Evolutionary conservation across 495 filamentous ascomycete species (phyloP).

Genomic region (Podospora pseudoanserina): DNA sequence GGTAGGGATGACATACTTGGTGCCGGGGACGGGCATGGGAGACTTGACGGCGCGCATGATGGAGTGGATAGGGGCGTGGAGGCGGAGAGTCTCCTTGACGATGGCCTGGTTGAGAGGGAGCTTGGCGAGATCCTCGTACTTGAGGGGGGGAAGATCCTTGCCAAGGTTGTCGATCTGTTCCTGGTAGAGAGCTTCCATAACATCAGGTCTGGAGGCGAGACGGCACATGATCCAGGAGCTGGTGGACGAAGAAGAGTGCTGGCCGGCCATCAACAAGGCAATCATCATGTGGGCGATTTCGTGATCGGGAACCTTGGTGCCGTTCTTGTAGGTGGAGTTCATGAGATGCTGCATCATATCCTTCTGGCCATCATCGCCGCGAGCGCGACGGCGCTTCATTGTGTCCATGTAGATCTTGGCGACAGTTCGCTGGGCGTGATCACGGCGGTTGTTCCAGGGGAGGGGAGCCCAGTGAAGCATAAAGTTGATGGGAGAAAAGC

Average conservation of each 20-base stretch:
- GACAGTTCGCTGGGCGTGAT: slow-evolving; percentile 70
- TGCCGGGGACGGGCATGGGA: slow-evolving; percentile 74
- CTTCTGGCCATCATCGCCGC: slow-evolving; percentile 45
- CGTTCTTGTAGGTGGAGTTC: slow-evolving; percentile 73
- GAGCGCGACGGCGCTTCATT: slow-evolving; percentile 60
- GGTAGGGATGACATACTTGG: slow-evolving; percentile 71
- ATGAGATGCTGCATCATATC: slow-evolving; percentile 88
- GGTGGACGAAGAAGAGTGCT: slow-evolving; percentile 81
- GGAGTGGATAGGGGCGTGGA: slow-evolving; percentile 79
- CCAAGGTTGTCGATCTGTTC: slow-evolving; percentile 67
- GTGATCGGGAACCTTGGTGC: slow-evolving; percentile 64
- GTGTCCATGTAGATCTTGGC: slow-evolving; percentile 74
- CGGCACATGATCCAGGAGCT: slow-evolving; percentile 78
- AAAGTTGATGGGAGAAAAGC: slow-evolving; percentile 82
- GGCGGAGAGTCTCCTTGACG: slow-evolving; percentile 75
- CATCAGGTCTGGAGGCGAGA: slow-evolving; percentile 66
- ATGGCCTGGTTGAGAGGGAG: slow-evolving; percentile 66
- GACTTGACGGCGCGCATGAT: slow-evolving; percentile 82
- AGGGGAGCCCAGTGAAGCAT: slow-evolving; percentile 83
- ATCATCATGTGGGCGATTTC: slow-evolving; percentile 93
- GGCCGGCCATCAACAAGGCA: slow-evolving; percentile 82
- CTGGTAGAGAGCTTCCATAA: slow-evolving; percentile 70
- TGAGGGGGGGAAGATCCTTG: slow-evolving; percentile 57
- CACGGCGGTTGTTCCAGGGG: slow-evolving; percentile 75
- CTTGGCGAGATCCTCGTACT: slow-evolving; percentile 63